A percentile compares a stretch with the other conserved stretches of the same genome.
Conservation (phyloP, 2,329 filamentous ascomycete species). For the Exophiala xenobiotica region DNA sequence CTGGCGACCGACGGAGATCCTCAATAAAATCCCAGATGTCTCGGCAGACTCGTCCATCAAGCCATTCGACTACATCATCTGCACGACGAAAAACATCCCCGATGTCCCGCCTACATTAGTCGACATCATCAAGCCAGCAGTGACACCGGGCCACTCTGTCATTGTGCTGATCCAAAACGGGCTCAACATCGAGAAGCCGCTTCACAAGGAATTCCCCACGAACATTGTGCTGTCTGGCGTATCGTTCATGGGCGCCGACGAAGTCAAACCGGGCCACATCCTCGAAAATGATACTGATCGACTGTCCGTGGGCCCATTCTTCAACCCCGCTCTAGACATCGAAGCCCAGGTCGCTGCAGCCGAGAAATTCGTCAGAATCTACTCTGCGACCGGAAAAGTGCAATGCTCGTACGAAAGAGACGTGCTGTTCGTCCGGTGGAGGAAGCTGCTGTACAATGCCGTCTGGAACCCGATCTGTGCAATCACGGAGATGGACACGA, state of each 20-base stretch:
- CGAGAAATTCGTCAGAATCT: conserved; percentile 48
- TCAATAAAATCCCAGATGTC: conserved; percentile 51
- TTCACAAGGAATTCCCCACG: conserved; percentile 51
- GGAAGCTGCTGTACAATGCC: conserved; percentile 51
- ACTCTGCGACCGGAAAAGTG: conserved; percentile 49
- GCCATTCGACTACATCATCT: conserved; percentile 57
- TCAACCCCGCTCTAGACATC: conserved; percentile 17
- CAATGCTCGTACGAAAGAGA: conserved; percentile 40
- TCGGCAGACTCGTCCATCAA: conserved; percentile 3
- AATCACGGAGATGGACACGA: conserved; percentile 52
- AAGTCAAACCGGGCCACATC: conserved; percentile 49
- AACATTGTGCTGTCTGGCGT: conserved; percentile 57
- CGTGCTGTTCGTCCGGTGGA: conserved; percentile 35
- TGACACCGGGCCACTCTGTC: conserved; percentile 52
- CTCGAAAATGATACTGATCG: conserved; percentile 54
- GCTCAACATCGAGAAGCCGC: conserved; percentile 60
- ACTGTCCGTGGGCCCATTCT: conserved; percentile 49
- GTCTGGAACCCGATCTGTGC: conserved; percentile 56
- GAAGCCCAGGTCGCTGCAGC: conserved; percentile 33
- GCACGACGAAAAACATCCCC: conserved; percentile 59
- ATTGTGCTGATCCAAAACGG: conserved; percentile 63
- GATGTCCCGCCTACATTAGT: conserved; percentile 52
- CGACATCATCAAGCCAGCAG: conserved; percentile 53
- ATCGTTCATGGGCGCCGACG: conserved; percentile 53
- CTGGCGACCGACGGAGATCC: conserved; percentile 54